Evolutionary conservation across 108 stramenopile genomes (phyloP), one percentile per base, ranked within the genome.

Genomic region (Bacterosira constricta): DNA sequence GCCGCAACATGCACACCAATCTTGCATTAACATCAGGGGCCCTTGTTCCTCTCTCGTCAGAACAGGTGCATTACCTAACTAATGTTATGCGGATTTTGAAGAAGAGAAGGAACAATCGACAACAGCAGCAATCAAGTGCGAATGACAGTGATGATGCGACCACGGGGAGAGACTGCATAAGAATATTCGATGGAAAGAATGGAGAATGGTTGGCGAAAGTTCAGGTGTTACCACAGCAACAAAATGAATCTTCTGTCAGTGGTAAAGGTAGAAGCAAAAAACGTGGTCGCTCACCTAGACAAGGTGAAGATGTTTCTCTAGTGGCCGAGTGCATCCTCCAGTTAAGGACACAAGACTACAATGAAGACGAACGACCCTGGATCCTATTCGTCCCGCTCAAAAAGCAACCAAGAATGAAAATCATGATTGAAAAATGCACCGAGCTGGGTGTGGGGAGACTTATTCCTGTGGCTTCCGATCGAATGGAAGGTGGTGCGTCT

Each of bases 181-280:
- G 93, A 52, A 72, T 91, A 45, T 94, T 91, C 72, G 83, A 94
- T 81, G 90, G 89, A 32, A 7, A 42, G 17, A 63, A 83, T 75
- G 89, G 89, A 6, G 93, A 94, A 82, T 94, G 93, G 93, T 62
- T 94, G 27, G 90, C 86, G 11, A 67, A 73, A 63, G 54, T 60
- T 25, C 77, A 71, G 6, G 23, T 31, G 1, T 42, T 25, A 25
- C 27, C 38, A 27, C 23, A 31, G n/a, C 34, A 45, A 31, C 23
- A 58, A 17, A 56, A 53, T 52, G 20, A 35, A 29, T 25, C 17
- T 21, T 18, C 17, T 39, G 71, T 3, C 44, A 52, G 13, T 17
- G 44, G 27, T 2, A 21, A 31, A 56, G 38, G 53, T 8, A 50
- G 21, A 35, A 58, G 52, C 56, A 51, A 70, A 25, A 35, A 59